Evolutionary conservation across 495 filamentous ascomycete species (phyloP), one percentile per base, ranked within the genome.

Genomic region (Trichoderma parareesei): DNA sequence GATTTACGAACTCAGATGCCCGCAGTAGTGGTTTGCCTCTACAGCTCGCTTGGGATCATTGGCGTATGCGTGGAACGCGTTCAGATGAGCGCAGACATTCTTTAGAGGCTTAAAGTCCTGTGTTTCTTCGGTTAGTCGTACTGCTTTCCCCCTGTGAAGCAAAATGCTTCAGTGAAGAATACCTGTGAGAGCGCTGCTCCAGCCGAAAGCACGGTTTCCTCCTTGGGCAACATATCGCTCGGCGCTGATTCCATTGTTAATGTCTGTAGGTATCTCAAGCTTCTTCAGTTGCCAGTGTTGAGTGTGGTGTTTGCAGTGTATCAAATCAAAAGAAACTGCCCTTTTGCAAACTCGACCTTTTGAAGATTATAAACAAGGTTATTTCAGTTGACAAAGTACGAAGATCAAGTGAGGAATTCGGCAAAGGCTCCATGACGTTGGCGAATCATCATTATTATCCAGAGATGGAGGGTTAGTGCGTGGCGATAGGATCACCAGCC

Each of bases 21-120:
- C 78, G 71, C 91, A 96, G 76, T 94, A 96, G 72, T 96, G 92
- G 71, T 93, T 91, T 3, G 90, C 79, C 70, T 94, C 90, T 37
- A 96, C 84, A 65, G 77, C 79, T 33, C 88, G 83, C 0, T 76
- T 79, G 0, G 85, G 85, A 57, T 92, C 89, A 14, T 82, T 80
- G 43, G 86, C 87, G 73, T 93, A 93, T 65, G 85, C 82, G 75
- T 95, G 92, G 76, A 91, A 93, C 60, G 91, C 92, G 72, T 94
- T 91, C 38, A 96, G 80, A 71, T 91, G 88, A 4, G 88, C 91
- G 74, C 93, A 96, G 67, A 96, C 84, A 62, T 83, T 83, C 66
- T 91, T 89, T 37, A 90, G 70, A 0, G 92, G 92, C 0, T 78
- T 76, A 72, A 96, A 91, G 67, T 88, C 79, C 77, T 89, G 20